These are phyloP conservation scores for Colletotrichum horii DNA, from an alignment of 2,329 filamentous ascomycete species.

Conservation along the genomic window DNA sequence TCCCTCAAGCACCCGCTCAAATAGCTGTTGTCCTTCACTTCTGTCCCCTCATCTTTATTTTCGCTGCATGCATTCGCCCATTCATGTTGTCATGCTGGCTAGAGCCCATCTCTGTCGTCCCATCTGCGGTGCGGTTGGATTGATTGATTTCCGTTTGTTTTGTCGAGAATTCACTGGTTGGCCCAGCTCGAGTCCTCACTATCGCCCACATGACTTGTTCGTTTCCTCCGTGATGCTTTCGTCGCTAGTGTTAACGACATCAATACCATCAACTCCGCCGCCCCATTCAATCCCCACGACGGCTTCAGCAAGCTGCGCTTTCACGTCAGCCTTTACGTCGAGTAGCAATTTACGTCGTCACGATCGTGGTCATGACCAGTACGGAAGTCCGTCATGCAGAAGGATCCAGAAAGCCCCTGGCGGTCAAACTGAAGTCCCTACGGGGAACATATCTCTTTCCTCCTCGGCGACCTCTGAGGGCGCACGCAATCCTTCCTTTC, in stretches of 20 bases:
- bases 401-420: no score
- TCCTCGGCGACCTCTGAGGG: no score
- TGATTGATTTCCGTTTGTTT: not conserved
- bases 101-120: not conserved
- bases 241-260: no score
- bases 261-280: not conserved
- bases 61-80: not conserved
- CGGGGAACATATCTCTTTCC: no score
- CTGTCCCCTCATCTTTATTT: not conserved
- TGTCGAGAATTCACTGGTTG: not conserved
- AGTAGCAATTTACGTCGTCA: not conserved
- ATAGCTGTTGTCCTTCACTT: not conserved
- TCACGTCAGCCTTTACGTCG: not conserved
- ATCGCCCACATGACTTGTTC: not conserved
- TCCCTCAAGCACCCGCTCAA: not conserved
- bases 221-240: not conserved
- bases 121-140: no score
- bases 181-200: not conserved
- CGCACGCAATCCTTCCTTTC: no score
- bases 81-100: not conserved
- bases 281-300: not conserved
- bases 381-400: not conserved
- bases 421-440: no score
- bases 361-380: not conserved
- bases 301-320: not conserved